Evolutionary conservation across 2,329 filamentous ascomycete species (phyloP).

Genomic region (Aspergillus novoparasiticus): DNA sequence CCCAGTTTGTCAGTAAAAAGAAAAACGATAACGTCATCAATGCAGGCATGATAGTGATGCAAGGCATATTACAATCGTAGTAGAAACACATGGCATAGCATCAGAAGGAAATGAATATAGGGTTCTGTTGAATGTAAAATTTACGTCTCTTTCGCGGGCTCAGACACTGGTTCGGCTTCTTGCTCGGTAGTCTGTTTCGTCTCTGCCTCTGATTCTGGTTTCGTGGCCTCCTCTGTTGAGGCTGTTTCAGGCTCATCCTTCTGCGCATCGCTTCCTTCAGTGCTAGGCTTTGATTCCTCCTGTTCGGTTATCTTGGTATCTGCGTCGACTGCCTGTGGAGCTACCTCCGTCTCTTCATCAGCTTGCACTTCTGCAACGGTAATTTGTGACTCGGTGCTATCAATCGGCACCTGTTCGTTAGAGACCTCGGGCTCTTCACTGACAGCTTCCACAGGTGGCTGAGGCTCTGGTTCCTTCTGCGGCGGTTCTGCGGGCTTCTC

Average conservation of each 20-base stretch:
- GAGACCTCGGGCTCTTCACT: conserved; percentile 12
- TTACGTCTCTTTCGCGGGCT: conserved; percentile 18
- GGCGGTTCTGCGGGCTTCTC: conserved; percentile 11
- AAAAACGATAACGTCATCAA: conserved; percentile 3
- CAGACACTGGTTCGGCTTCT: conserved; percentile 3
- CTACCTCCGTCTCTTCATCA: conserved; percentile 14
- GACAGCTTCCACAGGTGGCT: conserved; percentile 15
- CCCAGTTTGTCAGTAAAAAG: conserved; percentile 2
- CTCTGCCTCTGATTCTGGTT: conserved; percentile 16
- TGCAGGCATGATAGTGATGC: conserved; percentile 9
- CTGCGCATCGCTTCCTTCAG: background rate
- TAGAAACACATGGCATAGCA: conserved; percentile 16
- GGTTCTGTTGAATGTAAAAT: background rate
- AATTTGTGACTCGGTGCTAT: conserved; percentile 19
- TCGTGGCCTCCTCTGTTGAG: background rate
- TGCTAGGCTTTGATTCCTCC: conserved; percentile 6
- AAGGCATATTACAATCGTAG: conserved; percentile 22
- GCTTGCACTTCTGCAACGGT: conserved; percentile 24
- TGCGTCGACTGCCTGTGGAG: conserved; percentile 13
- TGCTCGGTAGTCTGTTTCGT: conserved; percentile 10
- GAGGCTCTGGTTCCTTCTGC: conserved; percentile 15
- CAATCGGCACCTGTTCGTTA: conserved; percentile 4
- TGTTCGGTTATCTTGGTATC: conserved; percentile 6
- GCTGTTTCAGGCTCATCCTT: background rate
- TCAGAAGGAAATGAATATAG: conserved; percentile 5